Percentiles rank a stretch among this genome's conserved stretches.
Evolutionary conservation across 2,329 filamentous ascomycete species (phyloP).

Genomic region (Cryoendolithus antarcticus): DNA sequence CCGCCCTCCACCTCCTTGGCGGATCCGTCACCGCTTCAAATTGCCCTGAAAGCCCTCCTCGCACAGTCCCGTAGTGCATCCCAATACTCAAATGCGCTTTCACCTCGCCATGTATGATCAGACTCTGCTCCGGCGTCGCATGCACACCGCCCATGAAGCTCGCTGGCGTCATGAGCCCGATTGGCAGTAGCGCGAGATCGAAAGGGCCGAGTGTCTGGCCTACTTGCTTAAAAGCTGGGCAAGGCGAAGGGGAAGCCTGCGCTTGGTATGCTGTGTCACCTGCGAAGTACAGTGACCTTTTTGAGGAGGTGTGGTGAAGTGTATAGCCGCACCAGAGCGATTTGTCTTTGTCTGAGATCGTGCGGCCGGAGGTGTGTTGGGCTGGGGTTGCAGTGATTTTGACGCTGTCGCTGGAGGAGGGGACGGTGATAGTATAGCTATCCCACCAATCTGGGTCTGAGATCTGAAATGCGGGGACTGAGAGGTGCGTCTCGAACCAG

Average conservation of each 20-base stretch:
- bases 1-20: slow-evolving; percentile 31
- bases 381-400: slow-evolving; percentile 34
- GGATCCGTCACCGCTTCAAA: slow-evolving; percentile 40
- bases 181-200: slow-evolving; percentile 37
- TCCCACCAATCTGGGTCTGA: slow-evolving; percentile 42
- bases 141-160: slow-evolving; percentile 35
- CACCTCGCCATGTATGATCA: slow-evolving; percentile 36
- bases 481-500: slow-evolving; percentile 27
- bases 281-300: slow-evolving; percentile 30
- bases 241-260: slow-evolving; percentile 27
- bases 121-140: slow-evolving; percentile 35
- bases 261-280: slow-evolving; percentile 39
- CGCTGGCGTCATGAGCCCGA: slow-evolving; percentile 36
- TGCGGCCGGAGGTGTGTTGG: slow-evolving; percentile 36
- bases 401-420: slow-evolving; percentile 10
- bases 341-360: slow-evolving; percentile 26
- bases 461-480: slow-evolving; percentile 28
- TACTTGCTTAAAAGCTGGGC: slow-evolving; percentile 37
- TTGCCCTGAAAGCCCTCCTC: slow-evolving; percentile 31
- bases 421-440: slow-evolving; percentile 22
- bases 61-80: slow-evolving; percentile 41
- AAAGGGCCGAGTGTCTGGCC: slow-evolving; percentile 36
- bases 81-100: slow-evolving; percentile 36
- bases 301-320: slow-evolving; percentile 25
- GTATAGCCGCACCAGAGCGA: slow-evolving; percentile 40